Evolutionary conservation across 768 basidiomycete species (phyloP), one percentile per base, ranked within the genome.

Genomic region (Nidularia sp.): DNA sequence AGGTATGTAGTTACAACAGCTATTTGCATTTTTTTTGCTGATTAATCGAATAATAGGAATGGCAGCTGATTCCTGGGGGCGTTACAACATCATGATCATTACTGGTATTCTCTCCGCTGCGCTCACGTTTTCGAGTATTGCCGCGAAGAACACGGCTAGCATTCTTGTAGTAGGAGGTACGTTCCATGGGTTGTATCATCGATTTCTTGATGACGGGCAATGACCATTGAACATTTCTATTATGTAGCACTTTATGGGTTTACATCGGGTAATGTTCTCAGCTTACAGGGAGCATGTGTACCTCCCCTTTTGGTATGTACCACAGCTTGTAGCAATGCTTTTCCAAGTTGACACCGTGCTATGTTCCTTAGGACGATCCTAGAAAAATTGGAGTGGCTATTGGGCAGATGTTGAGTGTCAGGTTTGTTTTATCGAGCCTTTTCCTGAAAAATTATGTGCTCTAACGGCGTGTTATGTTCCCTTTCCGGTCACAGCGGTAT

Each of bases 61-160:
- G 49, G 50, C 55, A 32, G 57, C 57, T 29, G 57, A 58, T 49
- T 50, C 49, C 12, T 56, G 55, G 55, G 57, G 57, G n/a, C 55
- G 57, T 25, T 58, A 50, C 46, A 57, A 55, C 31, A 56, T 54
- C 41, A 55, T 59, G 53, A 45, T 53, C 12, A 49, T 50, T 36
- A 50, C 55, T 18, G 47, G 47, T 22, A 29, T 58, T 32, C 45
- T 48, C 10, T 53, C 46, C 12, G 53, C 55, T 13, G 47, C 51
- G 33, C 53, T 52, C 13, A 53, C 41, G 9, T 50, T 58, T 15
- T 52, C 48, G 29, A 50, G 52, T 18, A 62, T 60, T 34, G 56
- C 58, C n/a, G 52, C 58, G 10, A 50, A 41, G n/a, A 57, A 59
- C 41, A 56, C 55, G 39, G 49, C 50, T 13, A 55, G 55, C 33